Base-by-base conservation (phyloP, 768 basidiomycete genomes). In the Tubosaeta sp. region DNA sequence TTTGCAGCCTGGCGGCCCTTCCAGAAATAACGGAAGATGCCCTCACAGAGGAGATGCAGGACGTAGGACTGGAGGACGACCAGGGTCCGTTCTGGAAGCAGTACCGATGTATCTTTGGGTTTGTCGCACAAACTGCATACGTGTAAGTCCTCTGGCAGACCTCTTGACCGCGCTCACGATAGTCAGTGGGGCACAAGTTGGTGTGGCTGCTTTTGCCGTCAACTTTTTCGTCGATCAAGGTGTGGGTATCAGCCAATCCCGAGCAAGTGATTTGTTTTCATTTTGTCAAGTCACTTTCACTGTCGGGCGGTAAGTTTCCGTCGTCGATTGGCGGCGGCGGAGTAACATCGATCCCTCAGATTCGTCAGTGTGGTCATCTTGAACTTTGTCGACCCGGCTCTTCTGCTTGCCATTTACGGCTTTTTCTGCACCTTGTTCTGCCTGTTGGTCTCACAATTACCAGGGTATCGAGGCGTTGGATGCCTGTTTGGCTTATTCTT, bases 11-110 rank as follows among this genome's bases (percentile, higher is more conserved):
- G 65, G 81, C 82, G 64, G 61, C 77, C 46, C 71, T 88, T 16
- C 86, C 85, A 2, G 86, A 88, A 62, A 85, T 87, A 51, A 81
- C 82, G 3, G 83, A 86, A 61, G 84, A 83, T 48, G 82, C 79
- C n/a, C 72, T 82, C 32, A 69, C 74, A 16, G 69, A 76, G 29
- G 78, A 84, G 53, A 72, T 82, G 43, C 65, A 72, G 48, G 65
- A 64, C 6, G 74, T 62, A 26, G 78, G 77, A 8, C 57, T 73
- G 12, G 67, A 69, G 22, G 63, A 64, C 6, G 74, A 77, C 35
- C 66, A 71, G 17, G 77, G 81, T 48, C 71, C 87, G 4, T 87
- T 90, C 69, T 77, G 76, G 73, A 84, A 76, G 67, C 86, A 89
- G 58, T 83, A 80, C 58, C 78, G 81, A 50, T 85, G 85, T 55